Evolutionary conservation across 352 stramenopile species (phyloP).

Genomic region (Plasmopara halstedii): DNA sequence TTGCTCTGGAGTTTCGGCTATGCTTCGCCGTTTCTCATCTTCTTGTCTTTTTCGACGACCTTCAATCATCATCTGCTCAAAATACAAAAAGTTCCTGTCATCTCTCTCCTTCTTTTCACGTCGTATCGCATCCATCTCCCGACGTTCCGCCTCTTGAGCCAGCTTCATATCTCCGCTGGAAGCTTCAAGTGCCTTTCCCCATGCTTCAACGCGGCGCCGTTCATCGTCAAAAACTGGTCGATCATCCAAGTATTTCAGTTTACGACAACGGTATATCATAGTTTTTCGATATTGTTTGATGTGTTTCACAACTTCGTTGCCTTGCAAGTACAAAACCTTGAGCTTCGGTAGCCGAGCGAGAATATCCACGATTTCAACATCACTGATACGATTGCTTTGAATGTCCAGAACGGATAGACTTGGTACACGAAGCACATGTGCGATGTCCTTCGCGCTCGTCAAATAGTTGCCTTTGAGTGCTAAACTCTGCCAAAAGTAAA

Average conservation of each 20-base stretch:
- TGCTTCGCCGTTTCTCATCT: constrained; percentile 31
- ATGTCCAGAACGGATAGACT: constrained; percentile 72
- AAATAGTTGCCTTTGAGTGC: constrained; percentile 76
- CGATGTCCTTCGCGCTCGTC: constrained; percentile 44
- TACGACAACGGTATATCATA: constrained; percentile 60
- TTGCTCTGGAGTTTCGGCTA: constrained; percentile 6
- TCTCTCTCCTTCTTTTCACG: constrained; percentile 84
- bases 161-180: constrained; percentile 68
- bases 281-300: constrained; percentile 85
- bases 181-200: constrained; percentile 56
- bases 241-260: constrained; percentile 79
- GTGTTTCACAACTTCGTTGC: constrained; percentile 83
- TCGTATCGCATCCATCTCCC: constrained; percentile 76
- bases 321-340: constrained; percentile 79
- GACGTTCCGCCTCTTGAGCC: constrained; percentile 74
- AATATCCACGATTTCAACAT: constrained; percentile 55
- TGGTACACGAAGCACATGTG: constrained; percentile 54
- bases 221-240: constrained; percentile 84
- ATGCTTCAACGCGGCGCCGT: constrained; percentile 72
- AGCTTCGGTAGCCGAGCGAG: constrained; percentile 64
- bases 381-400: constrained; percentile 73
- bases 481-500: constrained; percentile 32
- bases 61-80: constrained; percentile 84
- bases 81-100: constrained; percentile 78
- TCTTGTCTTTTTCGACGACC: constrained; percentile 46